Evolutionary conservation across 2,329 filamentous ascomycete species (phyloP).

Genomic region (Pseudopyricularia javanii): DNA sequence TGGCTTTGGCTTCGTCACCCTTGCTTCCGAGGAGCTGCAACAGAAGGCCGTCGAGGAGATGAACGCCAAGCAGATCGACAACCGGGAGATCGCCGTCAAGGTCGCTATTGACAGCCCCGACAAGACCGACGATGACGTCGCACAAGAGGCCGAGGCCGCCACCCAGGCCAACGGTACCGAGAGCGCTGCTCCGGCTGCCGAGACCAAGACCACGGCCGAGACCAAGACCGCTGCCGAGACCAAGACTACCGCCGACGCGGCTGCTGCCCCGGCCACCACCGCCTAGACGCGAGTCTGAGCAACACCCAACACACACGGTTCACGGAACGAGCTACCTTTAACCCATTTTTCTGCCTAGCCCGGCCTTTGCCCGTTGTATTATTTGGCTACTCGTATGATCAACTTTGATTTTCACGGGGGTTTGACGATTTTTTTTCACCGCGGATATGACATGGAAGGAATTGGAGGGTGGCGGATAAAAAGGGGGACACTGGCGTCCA

Average conservation of each 20-base stretch:
- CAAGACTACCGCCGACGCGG: constrained; percentile 30
- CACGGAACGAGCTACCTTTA: constrained; percentile 1
- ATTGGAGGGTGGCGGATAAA: constrained; percentile 10
- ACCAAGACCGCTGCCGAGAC: constrained; percentile 46
- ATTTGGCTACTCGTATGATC: constrained; percentile 11
- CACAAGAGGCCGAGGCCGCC: constrained; percentile 48
- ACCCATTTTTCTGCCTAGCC: neutral
- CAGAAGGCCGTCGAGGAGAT: constrained; percentile 95
- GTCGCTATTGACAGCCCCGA: constrained; percentile 98
- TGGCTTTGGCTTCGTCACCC: constrained; percentile 96
- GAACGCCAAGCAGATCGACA: constrained; percentile 99
- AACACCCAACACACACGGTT: constrained; percentile 1
- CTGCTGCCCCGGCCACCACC: constrained; percentile 24
- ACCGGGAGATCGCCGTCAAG: constrained; percentile 98
- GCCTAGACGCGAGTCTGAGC: constrained; percentile 13
- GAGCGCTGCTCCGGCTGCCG: constrained; percentile 16
- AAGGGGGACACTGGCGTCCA: constrained; percentile 13
- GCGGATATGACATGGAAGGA: constrained; percentile 9
- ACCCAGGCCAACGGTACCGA: constrained; percentile 28
- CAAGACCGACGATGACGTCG: constrained; percentile 63
- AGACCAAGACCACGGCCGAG: constrained; percentile 51
- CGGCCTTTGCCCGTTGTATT: constrained; percentile 1
- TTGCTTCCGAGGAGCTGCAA: constrained; percentile 90
- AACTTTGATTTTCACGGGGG: constrained; percentile 18
- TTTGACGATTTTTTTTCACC: constrained; percentile 10